Percentiles rank a stretch among this genome's conserved stretches.
Conservation (phyloP, 176 grass and related monocot species). For the Avena eriantha region DNA sequence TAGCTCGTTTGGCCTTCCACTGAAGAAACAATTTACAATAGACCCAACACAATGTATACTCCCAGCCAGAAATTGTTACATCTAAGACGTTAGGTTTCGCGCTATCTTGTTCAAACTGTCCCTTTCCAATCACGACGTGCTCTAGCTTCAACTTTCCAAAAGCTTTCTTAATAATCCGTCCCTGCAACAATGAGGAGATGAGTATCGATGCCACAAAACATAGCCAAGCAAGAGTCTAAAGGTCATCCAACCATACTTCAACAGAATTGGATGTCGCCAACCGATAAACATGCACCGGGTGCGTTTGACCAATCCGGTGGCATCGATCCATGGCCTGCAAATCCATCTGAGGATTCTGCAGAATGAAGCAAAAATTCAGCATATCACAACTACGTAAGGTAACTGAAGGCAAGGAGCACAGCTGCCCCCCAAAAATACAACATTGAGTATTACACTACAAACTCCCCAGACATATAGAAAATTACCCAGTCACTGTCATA, state of each 20-base stretch:
- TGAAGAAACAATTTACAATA: background rate
- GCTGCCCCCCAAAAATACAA: background rate
- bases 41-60: background rate
- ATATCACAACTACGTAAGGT: background rate
- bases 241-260: constrained; percentile 59
- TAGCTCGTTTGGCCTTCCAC: background rate
- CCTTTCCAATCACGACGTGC: constrained; percentile 92
- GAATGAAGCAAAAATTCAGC: constrained; percentile 23
- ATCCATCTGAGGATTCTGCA: constrained; percentile 99
- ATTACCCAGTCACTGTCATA: constrained; percentile 97
- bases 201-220: background rate
- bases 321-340: constrained; percentile 98
- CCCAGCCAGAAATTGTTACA: constrained; percentile 24
- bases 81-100: constrained; percentile 67
- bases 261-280: constrained; percentile 91
- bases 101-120: constrained; percentile 81
- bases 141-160: constrained; percentile 93
- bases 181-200: constrained; percentile 53
- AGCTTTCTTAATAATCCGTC: constrained; percentile 85
- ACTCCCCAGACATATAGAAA: background rate
- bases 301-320: constrained; percentile 95
- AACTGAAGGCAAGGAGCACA: background rate
- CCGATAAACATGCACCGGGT: constrained; percentile 89
- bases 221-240: constrained; percentile 4
- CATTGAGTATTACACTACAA: background rate